Conservation (phyloP, 345 rosid species). For the Linum usitatissimum region DNA sequence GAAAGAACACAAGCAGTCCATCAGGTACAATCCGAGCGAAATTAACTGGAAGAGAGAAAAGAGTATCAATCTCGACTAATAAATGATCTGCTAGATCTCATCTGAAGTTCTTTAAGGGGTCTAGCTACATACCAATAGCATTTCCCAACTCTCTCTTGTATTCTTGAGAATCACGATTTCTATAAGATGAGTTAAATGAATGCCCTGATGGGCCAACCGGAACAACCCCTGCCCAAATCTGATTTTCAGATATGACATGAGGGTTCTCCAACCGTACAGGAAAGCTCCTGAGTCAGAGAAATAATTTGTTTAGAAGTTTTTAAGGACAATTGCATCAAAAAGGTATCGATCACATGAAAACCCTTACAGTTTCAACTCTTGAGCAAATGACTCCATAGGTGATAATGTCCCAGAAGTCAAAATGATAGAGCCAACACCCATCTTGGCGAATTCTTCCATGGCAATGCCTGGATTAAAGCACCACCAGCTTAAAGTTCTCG, state of each 20-base stretch:
- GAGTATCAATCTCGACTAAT: conserved; percentile 8
- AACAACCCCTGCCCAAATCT: conserved; percentile 94
- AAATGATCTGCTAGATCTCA: neutral
- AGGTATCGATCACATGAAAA: conserved; percentile 11
- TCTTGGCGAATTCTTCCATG: conserved; percentile 61
- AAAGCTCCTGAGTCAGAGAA: conserved; percentile 50
- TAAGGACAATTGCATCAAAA: conserved; percentile 10
- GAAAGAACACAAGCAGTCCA: conserved; percentile 90
- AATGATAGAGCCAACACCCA: conserved; percentile 79
- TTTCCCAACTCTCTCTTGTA: conserved; percentile 96
- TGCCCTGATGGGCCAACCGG: conserved; percentile 76
- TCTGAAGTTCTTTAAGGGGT: neutral
- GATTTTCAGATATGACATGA: conserved; percentile 85
- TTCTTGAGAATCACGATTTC: conserved; percentile 64
- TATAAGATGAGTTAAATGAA: conserved; percentile 68
- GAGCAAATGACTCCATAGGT: conserved; percentile 88
- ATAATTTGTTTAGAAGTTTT: conserved; percentile 19
- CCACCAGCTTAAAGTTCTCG: conserved; percentile 96
- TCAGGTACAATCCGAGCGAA: conserved; percentile 88
- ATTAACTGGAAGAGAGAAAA: conserved; percentile 47
- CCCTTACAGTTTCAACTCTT: conserved; percentile 78
- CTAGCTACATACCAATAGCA: conserved; percentile 64
- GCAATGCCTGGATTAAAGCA: conserved; percentile 97
- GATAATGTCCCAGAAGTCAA: conserved; percentile 96
- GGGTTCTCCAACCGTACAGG: conserved; percentile 92